Base-by-base conservation (phyloP, 768 basidiomycete genomes). In the Tricholoma saponaceum region DNA sequence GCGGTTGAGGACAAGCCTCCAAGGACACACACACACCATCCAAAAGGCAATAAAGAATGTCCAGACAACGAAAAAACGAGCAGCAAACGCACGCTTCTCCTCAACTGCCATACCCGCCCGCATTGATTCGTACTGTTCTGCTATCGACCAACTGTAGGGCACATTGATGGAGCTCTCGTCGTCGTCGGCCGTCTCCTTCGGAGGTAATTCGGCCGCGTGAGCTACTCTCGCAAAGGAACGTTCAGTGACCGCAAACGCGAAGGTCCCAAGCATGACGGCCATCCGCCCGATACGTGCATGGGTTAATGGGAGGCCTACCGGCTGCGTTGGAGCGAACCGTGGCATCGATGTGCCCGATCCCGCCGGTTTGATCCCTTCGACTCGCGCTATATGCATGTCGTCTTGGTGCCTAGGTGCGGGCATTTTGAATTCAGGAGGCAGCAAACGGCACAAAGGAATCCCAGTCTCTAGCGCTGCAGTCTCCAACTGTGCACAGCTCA, bases 41-140 rank as follows among this genome's bases (percentile, higher is more conserved):
- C 92, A 94, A 73, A 94, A 94, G n/a, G 79, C 61, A 20, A 90
- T 65, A 71, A 93, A 92, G 28, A 88, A 61, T 0, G 67, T 51
- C 74, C 83, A 82, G 0, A 86, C 84, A 18, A 89, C 70, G 1
- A 64, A 54, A 46, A 88, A 76, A 63, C 90, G 84, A 6, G 76
- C 70, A 39, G 74, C 74, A 60, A 86, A 83, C 33, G 86, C 85
- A 58, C 75, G 79, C 55, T 72, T 76, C 64, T 87, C 85, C 30
- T 78, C 78, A n/a, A 60, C 64, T 54, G 68, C 67, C 58, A 77
- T 64, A 12, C 52, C 64, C 28, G 55, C 62, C 9, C 69, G 69
- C 22, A 74, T 64, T 1, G 67, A 57, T 16, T 72, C 70, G 18
- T 74, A 74, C 20, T 74, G 73, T 44, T 66, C 69, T 18, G 61